A percentile compares a stretch with the other conserved stretches of the same genome.
Conservation (phyloP, 148 eudicot species). For the Rhododendron vialii region DNA sequence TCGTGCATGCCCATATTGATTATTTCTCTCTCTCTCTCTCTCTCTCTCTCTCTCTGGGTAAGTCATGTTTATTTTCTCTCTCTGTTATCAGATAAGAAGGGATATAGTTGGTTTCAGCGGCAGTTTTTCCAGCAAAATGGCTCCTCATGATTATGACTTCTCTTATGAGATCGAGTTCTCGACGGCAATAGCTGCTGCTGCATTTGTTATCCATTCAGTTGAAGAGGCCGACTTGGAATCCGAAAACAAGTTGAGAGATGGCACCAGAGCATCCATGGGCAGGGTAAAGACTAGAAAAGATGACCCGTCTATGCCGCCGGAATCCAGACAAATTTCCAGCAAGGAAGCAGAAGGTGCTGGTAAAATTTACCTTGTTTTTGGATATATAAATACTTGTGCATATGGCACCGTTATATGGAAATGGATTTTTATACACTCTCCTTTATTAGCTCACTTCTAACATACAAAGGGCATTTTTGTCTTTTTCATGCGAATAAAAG, state of each 20-base stretch:
- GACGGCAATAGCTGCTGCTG: constrained; percentile 71
- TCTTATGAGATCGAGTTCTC: constrained; percentile 39
- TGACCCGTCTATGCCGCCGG: constrained; percentile 18
- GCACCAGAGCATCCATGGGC: constrained; percentile 9
- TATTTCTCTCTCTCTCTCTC: too few species aligned
- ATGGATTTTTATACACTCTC: not conserved
- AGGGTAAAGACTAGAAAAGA: constrained; percentile 24
- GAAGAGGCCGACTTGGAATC: constrained; percentile 38
- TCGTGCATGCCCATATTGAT: too few species aligned
- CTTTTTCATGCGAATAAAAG: too few species aligned
- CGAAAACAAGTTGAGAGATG: constrained; percentile 25
- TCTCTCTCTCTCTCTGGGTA: too few species aligned
- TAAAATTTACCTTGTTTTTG: not conserved
- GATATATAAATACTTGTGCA: too few species aligned
- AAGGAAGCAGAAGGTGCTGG: constrained; percentile 25
- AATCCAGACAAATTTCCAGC: constrained; percentile 21
- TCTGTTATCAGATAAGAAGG: not conserved
- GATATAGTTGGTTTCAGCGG: not conserved
- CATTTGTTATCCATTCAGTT: constrained; percentile 55
- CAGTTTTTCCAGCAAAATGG: constrained; percentile 7
- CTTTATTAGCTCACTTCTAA: too few species aligned
- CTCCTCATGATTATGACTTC: not conserved
- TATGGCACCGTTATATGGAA: not conserved
- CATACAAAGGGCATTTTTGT: too few species aligned
- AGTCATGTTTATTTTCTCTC: too few species aligned